phyloP scores from a whole-genome alignment of 2,329 filamentous ascomycete species.

The Botryosphaeria dothidea region DNA sequence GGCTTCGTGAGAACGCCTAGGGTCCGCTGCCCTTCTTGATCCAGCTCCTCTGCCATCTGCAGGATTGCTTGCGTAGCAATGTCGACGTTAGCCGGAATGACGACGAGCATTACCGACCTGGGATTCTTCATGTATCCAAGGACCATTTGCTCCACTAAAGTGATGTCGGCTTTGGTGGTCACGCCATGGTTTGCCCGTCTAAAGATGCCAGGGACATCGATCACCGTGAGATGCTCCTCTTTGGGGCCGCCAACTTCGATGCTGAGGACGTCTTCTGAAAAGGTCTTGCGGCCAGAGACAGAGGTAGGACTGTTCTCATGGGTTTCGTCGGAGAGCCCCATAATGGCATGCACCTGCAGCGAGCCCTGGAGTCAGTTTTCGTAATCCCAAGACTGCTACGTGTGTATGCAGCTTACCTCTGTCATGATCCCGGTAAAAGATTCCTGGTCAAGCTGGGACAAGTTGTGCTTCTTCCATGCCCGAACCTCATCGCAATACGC shows the following conservation, averaged over 20 bases:
- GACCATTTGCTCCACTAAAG: conserved; percentile 37
- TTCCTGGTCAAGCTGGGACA: conserved; percentile 23
- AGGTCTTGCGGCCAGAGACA: too few relatives aligned
- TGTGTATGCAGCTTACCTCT: too few relatives aligned
- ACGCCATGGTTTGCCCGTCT: conserved; percentile 31
- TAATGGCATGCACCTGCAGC: too few relatives aligned
- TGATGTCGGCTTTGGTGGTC: conserved; percentile 35
- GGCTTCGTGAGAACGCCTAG: conserved; percentile 42
- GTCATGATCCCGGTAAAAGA: conserved; percentile 23
- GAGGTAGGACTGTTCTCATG: too few relatives aligned
- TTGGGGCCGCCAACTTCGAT: conserved; percentile 28
- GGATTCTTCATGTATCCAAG: conserved; percentile 54
- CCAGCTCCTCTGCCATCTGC: conserved; percentile 38
- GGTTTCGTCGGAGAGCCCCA: too few relatives aligned
- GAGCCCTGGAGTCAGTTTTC: too few relatives aligned
- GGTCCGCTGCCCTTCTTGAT: conserved; percentile 34
- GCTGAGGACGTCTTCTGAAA: conserved; percentile 28
- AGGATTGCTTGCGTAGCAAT: conserved; percentile 50
- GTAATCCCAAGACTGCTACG: too few relatives aligned
- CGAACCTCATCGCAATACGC: conserved; percentile 25
- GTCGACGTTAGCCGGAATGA: conserved; percentile 37
- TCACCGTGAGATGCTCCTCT: conserved; percentile 31
- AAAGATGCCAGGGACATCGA: conserved; percentile 43
- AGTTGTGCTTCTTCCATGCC: conserved; percentile 27
- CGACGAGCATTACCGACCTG: conserved; percentile 33